Conservation (phyloP, 306 rosid genomes). For the Cicer chorassanicum region DNA sequence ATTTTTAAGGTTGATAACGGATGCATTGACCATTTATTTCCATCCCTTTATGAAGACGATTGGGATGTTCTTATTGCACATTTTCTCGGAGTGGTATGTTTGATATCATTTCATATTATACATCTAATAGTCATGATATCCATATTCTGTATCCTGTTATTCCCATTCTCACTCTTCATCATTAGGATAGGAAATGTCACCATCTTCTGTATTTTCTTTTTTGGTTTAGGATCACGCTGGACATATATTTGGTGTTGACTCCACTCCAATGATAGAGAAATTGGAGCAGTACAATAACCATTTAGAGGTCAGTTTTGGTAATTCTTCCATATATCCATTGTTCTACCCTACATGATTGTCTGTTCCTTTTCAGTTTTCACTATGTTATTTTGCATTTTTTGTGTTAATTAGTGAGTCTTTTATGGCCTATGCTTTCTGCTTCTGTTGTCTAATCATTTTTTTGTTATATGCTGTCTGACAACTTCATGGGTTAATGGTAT, state of each 20-base stretch:
- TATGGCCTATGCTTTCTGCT: constrained; percentile 18
- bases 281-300: constrained; percentile 85
- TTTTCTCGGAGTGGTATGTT: constrained; percentile 97
- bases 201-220: constrained; percentile 31
- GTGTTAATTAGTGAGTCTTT: constrained; percentile 8
- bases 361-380: constrained; percentile 29
- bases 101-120: neutral
- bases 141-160: constrained; percentile 23
- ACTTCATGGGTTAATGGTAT: constrained; percentile 3
- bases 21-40: constrained; percentile 88
- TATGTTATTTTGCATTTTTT: constrained; percentile 23
- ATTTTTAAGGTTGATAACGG: constrained; percentile 86
- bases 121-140: constrained; percentile 1
- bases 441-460: constrained; percentile 24
- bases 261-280: constrained; percentile 83
- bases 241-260: constrained; percentile 96
- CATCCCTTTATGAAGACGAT: constrained; percentile 76
- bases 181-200: constrained; percentile 30
- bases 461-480: constrained; percentile 6
- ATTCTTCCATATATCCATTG: constrained; percentile 15
- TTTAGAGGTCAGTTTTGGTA: constrained; percentile 62
- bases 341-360: constrained; percentile 10
- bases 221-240: constrained; percentile 90
- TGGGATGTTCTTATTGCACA: constrained; percentile 99
- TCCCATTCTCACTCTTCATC: constrained; percentile 24